Conservation (phyloP, 306 rosid species). For the Dalbergia oliveri region DNA sequence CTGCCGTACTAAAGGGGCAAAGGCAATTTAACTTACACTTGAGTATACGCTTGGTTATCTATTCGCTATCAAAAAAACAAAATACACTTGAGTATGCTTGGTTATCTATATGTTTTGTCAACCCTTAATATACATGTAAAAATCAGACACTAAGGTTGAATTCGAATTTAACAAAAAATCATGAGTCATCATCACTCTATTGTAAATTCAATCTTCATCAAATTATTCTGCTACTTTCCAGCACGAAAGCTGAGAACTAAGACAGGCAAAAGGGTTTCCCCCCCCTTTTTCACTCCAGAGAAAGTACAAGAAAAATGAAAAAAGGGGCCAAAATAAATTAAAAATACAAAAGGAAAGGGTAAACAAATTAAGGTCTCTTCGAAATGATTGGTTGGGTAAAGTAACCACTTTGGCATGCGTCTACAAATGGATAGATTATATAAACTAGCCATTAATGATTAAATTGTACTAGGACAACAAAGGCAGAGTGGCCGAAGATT, state of each 20-base stretch:
- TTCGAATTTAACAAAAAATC: background rate
- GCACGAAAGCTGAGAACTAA: slow-evolving; percentile 26
- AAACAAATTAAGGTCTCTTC: background rate
- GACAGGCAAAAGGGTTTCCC: slow-evolving; percentile 15
- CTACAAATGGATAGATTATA: slow-evolving; percentile 23
- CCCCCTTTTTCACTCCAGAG: background rate
- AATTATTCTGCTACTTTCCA: slow-evolving; percentile 47
- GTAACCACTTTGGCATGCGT: slow-evolving; percentile 23
- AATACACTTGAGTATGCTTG: too few relatives aligned
- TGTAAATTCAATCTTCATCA: slow-evolving; percentile 29
- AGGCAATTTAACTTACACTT: background rate
- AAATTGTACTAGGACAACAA: slow-evolving; percentile 9
- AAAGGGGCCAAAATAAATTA: background rate
- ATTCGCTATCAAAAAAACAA: too few relatives aligned
- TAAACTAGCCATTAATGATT: background rate
- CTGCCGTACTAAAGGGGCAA: background rate
- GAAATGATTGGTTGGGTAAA: slow-evolving; percentile 28
- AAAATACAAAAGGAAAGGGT: background rate
- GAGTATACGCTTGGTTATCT: slow-evolving; percentile 6
- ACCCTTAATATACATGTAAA: background rate
- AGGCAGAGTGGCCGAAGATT: slow-evolving; percentile 34
- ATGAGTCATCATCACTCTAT: slow-evolving; percentile 38
- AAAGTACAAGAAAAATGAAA: background rate
- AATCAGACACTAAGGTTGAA: background rate
- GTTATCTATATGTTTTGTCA: too few relatives aligned